Base-by-base conservation (phyloP, 345 rosid species). In the Linum trigynum region DNA sequence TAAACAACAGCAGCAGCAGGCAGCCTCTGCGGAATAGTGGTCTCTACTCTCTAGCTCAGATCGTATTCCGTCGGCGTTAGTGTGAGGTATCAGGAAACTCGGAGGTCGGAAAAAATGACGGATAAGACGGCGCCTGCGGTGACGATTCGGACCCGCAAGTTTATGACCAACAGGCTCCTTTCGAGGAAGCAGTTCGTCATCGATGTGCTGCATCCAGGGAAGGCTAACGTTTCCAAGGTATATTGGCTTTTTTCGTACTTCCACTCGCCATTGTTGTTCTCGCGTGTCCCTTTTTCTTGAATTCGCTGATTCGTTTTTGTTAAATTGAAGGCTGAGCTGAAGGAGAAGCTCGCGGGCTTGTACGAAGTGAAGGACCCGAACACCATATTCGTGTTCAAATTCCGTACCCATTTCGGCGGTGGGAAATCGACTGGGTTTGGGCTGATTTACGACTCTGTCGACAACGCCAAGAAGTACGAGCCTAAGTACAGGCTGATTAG, bases 341-440 rank as follows among this genome's bases (percentile, higher is more conserved):
- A 89, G 85, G 96, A 91, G 78, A 94, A 89, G 85, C 79, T 94
- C 15, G 75, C 83, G 2, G 80, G 78, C 65, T 80, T 94, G 86
- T 94, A 94, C 35, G 96, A 88, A 51, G 99, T 91, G 38, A 94
- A 87, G 75, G 97, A 91, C 77, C 82, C 89, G 3, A 91, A 91
- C 59, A 76, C 97, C 0, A 94, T 94, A 74, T 94, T 94, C 65
- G 97, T 91, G n/a, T 94, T 91, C 79, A 89, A 94, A 84, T 94
- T 94, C 80, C 77, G 96, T 69, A 94, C 99, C 41, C 91, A 87
- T 63, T 94, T 94, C 76, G 99, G 99, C 65, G 99, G 99, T 65
- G 99, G 99, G 35, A 94, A 94, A 75, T 94, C 99, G 7, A 88
- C 97, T 0, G 99, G 99, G 0, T 94, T 94, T 70, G 99, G 99